Base-by-base conservation (phyloP, 495 filamentous ascomycete species). In the Aspergillus bertholletiae region DNA sequence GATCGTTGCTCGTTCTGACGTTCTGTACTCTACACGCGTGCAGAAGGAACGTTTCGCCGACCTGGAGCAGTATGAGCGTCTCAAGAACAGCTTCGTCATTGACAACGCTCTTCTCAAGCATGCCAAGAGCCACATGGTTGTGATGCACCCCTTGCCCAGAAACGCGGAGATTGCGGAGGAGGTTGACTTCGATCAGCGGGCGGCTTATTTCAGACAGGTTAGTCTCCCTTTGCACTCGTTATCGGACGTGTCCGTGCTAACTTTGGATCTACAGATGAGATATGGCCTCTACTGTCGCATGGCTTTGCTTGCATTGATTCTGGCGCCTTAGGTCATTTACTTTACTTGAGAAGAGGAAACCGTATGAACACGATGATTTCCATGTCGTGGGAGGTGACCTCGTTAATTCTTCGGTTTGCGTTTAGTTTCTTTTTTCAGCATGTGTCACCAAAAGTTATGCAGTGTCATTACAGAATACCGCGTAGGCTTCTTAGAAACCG, bases 171-270 rank as follows among this genome's bases (percentile, higher is more conserved):
- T 98, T 58, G 80, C 84, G 11, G 91, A 96, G 76, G 94, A 98
- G 76, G 89, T 98, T 22, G 94, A 98, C 70, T 95, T 92, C 75
- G 94, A 98, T 78, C 89, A 93, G 71, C 78, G 94, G 65, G 93
- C 94, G 30, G 94, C 95, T 52, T 98, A 98, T 78, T 97, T 97
- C 73, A 85, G 94, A 88, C 94, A 98, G 87, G 94, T 96, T 75
- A 78, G 87, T 82, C 63, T 53, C 39, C 17, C 7, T 37, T 48
- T 23, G 41, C 26, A 49, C 54, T 24, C 15, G 44, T 44, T 46
- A 32, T 22, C 11, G 21, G 12, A 22, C 21, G 12, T 32, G 11
- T 15, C 9, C 6, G 41, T 49, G 26, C 7, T 35, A 41, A 54
- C 46, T 48, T 39, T 39, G 54, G 53, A 57, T 69, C 74, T 60